Evolutionary conservation across 208 protist species (phyloP).

Genomic region (Trypanosoma brucei): DNA sequence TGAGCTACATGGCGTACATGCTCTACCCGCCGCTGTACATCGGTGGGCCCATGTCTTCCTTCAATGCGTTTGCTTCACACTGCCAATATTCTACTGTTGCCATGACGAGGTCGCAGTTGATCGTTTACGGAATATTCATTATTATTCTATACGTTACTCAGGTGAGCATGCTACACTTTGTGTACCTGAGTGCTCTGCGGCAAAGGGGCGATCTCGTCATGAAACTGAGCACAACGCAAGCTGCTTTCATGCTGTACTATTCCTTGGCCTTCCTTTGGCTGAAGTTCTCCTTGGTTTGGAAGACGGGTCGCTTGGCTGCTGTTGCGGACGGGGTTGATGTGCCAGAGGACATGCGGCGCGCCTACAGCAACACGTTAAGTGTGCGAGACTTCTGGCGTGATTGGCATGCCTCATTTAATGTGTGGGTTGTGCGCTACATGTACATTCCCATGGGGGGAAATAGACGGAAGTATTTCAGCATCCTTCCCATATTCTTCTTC

Average conservation of each 20-base stretch:
- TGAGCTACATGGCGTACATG: constrained; percentile 81
- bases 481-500: constrained; percentile 91
- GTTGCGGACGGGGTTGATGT: constrained; percentile 69
- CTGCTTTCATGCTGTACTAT: constrained; percentile 32
- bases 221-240: constrained; percentile 10
- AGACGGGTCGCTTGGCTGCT: constrained; percentile 58
- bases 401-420: constrained; percentile 91
- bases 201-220: constrained; percentile 17
- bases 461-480: constrained; percentile 35
- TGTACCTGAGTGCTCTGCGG: constrained; percentile 51
- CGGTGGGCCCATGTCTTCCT: constrained; percentile 85
- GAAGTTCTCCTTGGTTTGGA: constrained; percentile 78
- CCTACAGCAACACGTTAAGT: constrained; percentile 61
- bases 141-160: constrained; percentile 21
- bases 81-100: constrained; percentile 33
- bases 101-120: constrained; percentile 18
- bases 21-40: constrained; percentile 89
- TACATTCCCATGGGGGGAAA: constrained; percentile 79
- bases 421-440: constrained; percentile 90
- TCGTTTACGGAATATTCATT: constrained; percentile 30
- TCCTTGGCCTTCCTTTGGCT: constrained; percentile 58
- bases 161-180: constrained; percentile 32
- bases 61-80: constrained; percentile 85
- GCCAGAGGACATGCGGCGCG: constrained; percentile 82
- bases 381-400: constrained; percentile 90